Conservation (phyloP, 495 filamentous ascomycete species). For the Aspergillus bridgeri region DNA sequence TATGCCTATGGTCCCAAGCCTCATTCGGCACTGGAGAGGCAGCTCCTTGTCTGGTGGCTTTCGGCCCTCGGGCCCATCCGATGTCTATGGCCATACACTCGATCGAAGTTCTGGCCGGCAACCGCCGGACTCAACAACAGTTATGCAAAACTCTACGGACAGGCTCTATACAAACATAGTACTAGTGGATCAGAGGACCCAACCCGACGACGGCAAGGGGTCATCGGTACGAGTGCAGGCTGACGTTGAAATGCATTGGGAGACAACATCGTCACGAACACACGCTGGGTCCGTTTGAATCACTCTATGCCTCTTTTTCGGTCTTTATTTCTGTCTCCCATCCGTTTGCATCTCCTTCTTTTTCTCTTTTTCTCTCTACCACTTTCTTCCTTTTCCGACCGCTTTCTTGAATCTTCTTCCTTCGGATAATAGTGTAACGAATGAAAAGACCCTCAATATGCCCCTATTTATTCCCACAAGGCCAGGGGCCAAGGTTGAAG, state of each 20-base stretch:
- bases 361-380: no score
- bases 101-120: no score
- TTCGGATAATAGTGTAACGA: no score
- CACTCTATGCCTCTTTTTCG: no score
- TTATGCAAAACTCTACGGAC: background rate
- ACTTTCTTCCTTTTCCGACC: no score
- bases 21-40: background rate
- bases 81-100: background rate
- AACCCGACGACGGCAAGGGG: background rate
- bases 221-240: background rate
- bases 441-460: no score
- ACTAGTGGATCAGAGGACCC: background rate
- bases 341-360: no score
- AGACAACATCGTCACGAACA: background rate
- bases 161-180: background rate
- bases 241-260: background rate
- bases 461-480: no score
- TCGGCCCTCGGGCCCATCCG: background rate
- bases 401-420: no score
- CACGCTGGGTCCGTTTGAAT: background rate
- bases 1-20: background rate
- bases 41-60: background rate
- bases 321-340: no score
- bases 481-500: no score
- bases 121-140: background rate